Percentiles rank a stretch among this genome's conserved stretches.
Evolutionary conservation across 805 yeast genomes (phyloP).

Genomic region (Yarrowia porcina): DNA sequence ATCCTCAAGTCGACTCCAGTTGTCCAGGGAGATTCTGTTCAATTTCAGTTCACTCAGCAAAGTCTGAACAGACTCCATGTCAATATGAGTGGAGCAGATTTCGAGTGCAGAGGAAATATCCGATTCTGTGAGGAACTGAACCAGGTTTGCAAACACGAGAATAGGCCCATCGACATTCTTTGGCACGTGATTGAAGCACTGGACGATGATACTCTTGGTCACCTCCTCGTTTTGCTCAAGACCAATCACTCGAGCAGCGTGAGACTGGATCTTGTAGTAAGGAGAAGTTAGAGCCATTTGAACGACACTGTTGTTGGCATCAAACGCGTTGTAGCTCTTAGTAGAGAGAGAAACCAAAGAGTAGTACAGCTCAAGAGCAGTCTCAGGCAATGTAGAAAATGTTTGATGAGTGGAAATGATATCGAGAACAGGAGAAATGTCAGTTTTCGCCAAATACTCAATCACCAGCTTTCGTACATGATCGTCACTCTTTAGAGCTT

Average conservation of each 20-base stretch:
- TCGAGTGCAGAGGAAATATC: not conserved
- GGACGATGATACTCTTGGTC: not conserved
- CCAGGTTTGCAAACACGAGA: constrained; percentile 6
- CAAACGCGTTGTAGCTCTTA: constrained; percentile 2
- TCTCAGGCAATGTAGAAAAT: not conserved
- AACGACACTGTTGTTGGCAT: constrained; percentile 6
- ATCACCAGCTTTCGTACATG: constrained; percentile 43
- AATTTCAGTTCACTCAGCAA: not conserved
- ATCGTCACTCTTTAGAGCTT: constrained; percentile 61
- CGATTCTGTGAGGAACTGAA: not conserved
- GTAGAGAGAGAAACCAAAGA: constrained; percentile 15
- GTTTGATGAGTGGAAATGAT: constrained; percentile 37
- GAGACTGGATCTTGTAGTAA: constrained; percentile 7
- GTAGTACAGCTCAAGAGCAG: constrained; percentile 5
- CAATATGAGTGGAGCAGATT: not conserved
- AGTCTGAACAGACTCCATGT: not conserved
- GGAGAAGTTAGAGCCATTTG: constrained; percentile 13
- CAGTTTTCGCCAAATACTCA: constrained; percentile 29
- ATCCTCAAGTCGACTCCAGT: not conserved
- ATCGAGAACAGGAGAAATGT: constrained; percentile 32
- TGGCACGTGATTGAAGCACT: not conserved
- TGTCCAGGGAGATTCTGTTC: not conserved
- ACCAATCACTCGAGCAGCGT: constrained; percentile 5
- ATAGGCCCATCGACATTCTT: constrained; percentile 6
- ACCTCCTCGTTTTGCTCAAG: not conserved